phyloP scores from a whole-genome alignment of 1,284 basidiomycete species.

The Leccinum angustisporum region DNA sequence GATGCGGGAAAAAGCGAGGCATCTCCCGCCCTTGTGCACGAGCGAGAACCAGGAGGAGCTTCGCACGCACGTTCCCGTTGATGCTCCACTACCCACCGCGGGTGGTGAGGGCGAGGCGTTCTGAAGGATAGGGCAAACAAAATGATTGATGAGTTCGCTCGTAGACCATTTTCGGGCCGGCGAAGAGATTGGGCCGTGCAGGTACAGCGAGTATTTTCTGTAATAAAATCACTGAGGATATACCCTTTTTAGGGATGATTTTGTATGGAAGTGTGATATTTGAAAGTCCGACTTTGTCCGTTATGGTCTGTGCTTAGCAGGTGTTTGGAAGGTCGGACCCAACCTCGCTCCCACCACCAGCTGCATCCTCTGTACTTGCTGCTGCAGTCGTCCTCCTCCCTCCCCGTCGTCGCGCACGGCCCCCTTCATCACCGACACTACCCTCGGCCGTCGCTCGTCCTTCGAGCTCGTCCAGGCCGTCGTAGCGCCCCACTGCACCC shows the following conservation, averaged over 20 bases:
- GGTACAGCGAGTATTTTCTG: conserved; percentile 17
- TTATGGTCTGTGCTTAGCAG: conserved; percentile 41
- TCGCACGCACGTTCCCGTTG: conserved; percentile 31
- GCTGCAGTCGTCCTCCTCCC: conserved; percentile 14
- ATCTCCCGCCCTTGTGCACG: conserved; percentile 8
- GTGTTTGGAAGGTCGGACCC: conserved; percentile 40
- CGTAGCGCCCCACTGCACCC: conserved; percentile 21
- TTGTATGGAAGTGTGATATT: conserved; percentile 21
- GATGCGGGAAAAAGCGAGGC: conserved; percentile 14
- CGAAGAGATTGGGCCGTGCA: background rate
- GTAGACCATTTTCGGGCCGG: background rate
- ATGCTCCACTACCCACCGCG: conserved; percentile 19
- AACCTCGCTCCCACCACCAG: conserved; percentile 43
- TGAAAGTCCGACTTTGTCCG: conserved; percentile 35
- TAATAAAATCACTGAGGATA: conserved; percentile 22
- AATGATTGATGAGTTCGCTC: background rate
- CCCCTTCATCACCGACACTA: conserved; percentile 9
- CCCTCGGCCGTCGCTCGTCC: conserved; percentile 13
- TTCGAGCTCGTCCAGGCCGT: conserved; percentile 21
- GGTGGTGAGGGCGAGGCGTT: conserved; percentile 22
- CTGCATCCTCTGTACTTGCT: conserved; percentile 34
- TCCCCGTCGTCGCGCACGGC: conserved; percentile 27
- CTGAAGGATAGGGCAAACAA: conserved; percentile 3
- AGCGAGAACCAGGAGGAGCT: conserved; percentile 19
- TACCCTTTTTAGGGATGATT: conserved; percentile 14